These are phyloP conservation scores for Grosmannia penicillata DNA, from an alignment of 2,329 filamentous ascomycete genomes.

Conservation along the genomic window DNA sequence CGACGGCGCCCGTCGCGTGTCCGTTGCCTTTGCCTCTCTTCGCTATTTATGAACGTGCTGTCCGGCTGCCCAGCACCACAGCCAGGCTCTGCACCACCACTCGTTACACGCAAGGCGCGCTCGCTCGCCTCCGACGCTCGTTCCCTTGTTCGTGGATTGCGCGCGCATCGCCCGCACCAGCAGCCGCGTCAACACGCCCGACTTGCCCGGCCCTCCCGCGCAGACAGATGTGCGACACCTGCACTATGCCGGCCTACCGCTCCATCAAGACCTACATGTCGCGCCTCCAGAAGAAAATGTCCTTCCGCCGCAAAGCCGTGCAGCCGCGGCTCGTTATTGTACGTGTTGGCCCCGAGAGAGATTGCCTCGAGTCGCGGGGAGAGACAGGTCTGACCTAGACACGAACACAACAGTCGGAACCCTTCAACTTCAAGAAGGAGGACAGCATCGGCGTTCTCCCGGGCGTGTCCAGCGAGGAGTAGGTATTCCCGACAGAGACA, in stretches of 20 bases:
- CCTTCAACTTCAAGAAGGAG: conserved; percentile 43
- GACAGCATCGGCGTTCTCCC: conserved; percentile 28
- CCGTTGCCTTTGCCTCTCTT: too few relatives aligned
- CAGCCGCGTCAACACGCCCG: too few relatives aligned
- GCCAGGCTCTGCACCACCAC: too few relatives aligned
- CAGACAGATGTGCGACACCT: neutral
- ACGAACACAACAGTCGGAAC: conserved; percentile 30
- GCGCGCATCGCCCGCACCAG: neutral
- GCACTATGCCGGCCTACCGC: conserved; percentile 17
- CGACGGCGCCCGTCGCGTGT: too few relatives aligned
- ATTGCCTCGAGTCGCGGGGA: too few relatives aligned
- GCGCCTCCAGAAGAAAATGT: conserved; percentile 28
- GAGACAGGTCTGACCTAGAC: too few relatives aligned
- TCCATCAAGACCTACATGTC: conserved; percentile 28
- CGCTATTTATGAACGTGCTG: too few relatives aligned
- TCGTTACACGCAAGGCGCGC: too few relatives aligned
- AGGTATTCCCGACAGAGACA: conserved; percentile 15
- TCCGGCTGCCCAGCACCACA: too few relatives aligned
- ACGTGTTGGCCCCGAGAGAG: conserved; percentile 12
- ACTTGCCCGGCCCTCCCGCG: neutral
- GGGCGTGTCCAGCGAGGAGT: conserved; percentile 45
- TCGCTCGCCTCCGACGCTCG: too few relatives aligned
- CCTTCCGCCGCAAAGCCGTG: conserved; percentile 23
- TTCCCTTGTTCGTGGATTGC: neutral
- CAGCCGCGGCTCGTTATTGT: conserved; percentile 32